Percentiles rank a stretch among this genome's conserved stretches.
These are phyloP conservation scores for Epichloe uncinata DNA, from an alignment of 2,329 filamentous ascomycete species.

Conservation along the genomic window DNA sequence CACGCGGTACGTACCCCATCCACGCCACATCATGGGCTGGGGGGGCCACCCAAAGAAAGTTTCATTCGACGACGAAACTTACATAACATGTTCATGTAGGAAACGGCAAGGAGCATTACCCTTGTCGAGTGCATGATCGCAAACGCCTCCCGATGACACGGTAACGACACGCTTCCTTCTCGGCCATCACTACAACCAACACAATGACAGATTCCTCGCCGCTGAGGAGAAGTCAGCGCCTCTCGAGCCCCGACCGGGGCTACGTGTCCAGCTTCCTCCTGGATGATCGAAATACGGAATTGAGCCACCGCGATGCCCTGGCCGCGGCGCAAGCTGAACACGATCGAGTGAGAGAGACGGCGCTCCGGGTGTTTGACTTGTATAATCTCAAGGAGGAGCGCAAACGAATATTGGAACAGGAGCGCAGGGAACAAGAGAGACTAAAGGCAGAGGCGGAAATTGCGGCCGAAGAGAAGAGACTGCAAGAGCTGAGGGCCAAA, in stretches of 20 bases:
- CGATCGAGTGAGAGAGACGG: slow-evolving; percentile 44
- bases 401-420: slow-evolving; percentile 27
- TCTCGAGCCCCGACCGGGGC: slow-evolving; percentile 28
- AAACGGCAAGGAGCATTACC: not conserved
- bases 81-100: not conserved
- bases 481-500: slow-evolving; percentile 33
- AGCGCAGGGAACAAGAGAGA: slow-evolving; percentile 33
- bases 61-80: too few species aligned
- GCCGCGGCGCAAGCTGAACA: slow-evolving; percentile 53
- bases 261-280: slow-evolving; percentile 48
- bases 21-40: too few species aligned
- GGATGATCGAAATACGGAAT: slow-evolving; percentile 47
- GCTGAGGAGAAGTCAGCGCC: slow-evolving; percentile 23
- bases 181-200: not conserved
- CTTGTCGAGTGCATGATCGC: too few species aligned
- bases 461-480: slow-evolving; percentile 32
- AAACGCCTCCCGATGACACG: not conserved
- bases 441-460: slow-evolving; percentile 30
- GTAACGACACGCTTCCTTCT: not conserved
- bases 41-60: too few species aligned
- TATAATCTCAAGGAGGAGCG: slow-evolving; percentile 33
- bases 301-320: slow-evolving; percentile 51
- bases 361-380: slow-evolving; percentile 33
- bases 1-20: too few species aligned
- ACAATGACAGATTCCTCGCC: slow-evolving; percentile 33